phyloP scores from a whole-genome alignment of 768 basidiomycete genomes.

The Lactarius sanguifluus region DNA sequence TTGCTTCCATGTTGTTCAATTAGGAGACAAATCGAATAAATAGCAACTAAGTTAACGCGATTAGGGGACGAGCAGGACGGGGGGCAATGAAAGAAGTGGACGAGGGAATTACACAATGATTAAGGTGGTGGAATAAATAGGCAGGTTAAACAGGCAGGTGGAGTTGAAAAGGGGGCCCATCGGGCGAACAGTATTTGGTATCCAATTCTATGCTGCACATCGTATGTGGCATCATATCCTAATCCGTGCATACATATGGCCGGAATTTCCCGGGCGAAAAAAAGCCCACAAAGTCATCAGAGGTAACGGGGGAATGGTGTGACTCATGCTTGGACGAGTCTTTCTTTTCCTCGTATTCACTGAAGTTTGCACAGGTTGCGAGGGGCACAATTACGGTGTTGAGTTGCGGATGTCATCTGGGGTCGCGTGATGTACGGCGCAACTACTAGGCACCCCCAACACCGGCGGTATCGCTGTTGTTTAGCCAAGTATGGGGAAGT shows the following conservation, averaged over 20 bases:
- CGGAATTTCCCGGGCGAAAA: too few relatives aligned
- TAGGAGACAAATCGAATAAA: background rate
- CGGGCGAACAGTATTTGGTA: background rate
- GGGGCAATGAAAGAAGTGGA: background rate
- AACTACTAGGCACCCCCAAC: too few relatives aligned
- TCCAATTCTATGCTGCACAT: background rate
- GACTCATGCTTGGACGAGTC: too few relatives aligned
- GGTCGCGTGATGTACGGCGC: too few relatives aligned
- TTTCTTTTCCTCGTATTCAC: too few relatives aligned
- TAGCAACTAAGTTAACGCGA: background rate
- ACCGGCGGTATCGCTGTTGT: too few relatives aligned
- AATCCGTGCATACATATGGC: background rate
- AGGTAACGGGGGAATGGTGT: too few relatives aligned
- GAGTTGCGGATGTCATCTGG: too few relatives aligned
- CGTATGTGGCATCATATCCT: background rate
- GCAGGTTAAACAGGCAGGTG: background rate
- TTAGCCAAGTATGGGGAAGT: background rate
- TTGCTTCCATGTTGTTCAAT: slow-evolving; percentile 40
- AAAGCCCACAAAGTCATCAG: too few relatives aligned
- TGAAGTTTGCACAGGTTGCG: too few relatives aligned
- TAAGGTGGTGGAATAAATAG: slow-evolving; percentile 10
- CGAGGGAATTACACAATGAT: background rate
- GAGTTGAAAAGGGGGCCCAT: slow-evolving; percentile 1
- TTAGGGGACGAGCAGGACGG: background rate
- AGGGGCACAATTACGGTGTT: too few relatives aligned